Evolutionary conservation across 176 grass and related monocot species (phyloP).

Genomic region (Aegilops umbellulata): DNA sequence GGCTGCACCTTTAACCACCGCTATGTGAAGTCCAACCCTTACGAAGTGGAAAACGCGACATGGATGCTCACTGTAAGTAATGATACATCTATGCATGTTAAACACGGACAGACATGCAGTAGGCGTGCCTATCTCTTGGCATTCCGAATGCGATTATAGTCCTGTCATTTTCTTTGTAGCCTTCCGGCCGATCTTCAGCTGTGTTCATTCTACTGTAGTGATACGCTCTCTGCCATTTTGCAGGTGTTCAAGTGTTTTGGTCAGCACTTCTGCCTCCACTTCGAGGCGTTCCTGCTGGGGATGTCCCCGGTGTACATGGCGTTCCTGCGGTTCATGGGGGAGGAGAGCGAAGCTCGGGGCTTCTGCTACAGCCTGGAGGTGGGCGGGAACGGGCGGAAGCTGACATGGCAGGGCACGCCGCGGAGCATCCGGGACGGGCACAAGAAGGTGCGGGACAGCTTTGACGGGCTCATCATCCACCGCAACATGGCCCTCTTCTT

Average conservation of each 20-base stretch:
- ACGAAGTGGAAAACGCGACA: constrained; percentile 73
- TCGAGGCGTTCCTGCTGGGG: constrained; percentile 56
- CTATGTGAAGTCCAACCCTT: constrained; percentile 78
- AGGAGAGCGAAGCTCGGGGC: constrained; percentile 46
- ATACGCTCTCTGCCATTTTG: neutral
- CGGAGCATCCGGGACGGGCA: constrained; percentile 56
- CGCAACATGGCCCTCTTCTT: constrained; percentile 61
- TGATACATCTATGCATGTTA: neutral
- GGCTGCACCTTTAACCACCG: constrained; percentile 88
- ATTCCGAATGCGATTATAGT: neutral
- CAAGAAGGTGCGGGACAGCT: constrained; percentile 60
- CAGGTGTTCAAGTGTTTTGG: constrained; percentile 63
- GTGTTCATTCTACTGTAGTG: neutral
- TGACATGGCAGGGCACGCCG: constrained; percentile 48
- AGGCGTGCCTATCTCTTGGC: neutral
- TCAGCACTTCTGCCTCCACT: constrained; percentile 60
- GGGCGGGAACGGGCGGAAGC: constrained; percentile 43
- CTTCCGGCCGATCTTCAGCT: neutral
- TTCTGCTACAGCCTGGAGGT: constrained; percentile 66
- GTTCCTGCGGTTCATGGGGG: constrained; percentile 55
- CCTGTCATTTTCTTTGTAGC: neutral
- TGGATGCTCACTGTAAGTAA: constrained; percentile 86
- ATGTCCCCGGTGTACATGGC: constrained; percentile 53
- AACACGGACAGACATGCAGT: neutral
- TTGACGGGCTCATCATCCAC: constrained; percentile 57